phyloP scores from a whole-genome alignment of 306 rosid species.

The Vigna radiata region DNA sequence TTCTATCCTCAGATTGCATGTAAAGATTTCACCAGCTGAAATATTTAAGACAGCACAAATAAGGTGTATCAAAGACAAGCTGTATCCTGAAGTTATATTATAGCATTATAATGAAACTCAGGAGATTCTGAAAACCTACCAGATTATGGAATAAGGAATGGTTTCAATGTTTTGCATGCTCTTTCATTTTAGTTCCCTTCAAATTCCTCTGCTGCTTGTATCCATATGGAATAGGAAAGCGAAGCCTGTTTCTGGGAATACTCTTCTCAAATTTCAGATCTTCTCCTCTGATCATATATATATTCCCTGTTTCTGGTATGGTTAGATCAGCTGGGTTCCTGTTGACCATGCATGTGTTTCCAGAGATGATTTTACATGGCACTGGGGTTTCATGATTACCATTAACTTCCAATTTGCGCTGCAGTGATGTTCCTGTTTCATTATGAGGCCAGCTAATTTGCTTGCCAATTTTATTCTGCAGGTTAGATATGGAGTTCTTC shows the following conservation, averaged over 20 bases:
- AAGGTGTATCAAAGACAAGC: constrained; percentile 24
- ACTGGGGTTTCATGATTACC: constrained; percentile 51
- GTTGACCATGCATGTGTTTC: constrained; percentile 62
- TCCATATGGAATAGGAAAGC: constrained; percentile 45
- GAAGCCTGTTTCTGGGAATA: constrained; percentile 48
- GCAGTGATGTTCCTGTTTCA: constrained; percentile 50
- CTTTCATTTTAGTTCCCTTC: constrained; percentile 58
- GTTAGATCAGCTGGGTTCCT: constrained; percentile 96
- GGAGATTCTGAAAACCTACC: constrained; percentile 53
- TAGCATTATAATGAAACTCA: constrained; percentile 33
- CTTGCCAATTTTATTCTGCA: constrained; percentile 50
- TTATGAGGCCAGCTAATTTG: constrained; percentile 45
- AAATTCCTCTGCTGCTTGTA: constrained; percentile 61
- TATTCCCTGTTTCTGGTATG: constrained; percentile 66
- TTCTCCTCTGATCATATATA: constrained; percentile 87
- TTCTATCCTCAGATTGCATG: constrained; percentile 32
- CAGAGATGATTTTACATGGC: constrained; percentile 52
- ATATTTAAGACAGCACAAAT: constrained; percentile 13
- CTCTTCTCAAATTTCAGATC: constrained; percentile 70
- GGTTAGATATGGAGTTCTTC: constrained; percentile 53
- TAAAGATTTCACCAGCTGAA: constrained; percentile 51
- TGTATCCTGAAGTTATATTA: constrained; percentile 7
- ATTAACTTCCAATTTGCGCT: constrained; percentile 45
- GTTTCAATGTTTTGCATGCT: constrained; percentile 50
- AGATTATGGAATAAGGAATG: constrained; percentile 40